Percentiles rank a stretch among this genome's conserved stretches.
Evolutionary conservation across 1,284 basidiomycete species (phyloP).

Genomic region (Ustilago crameri): DNA sequence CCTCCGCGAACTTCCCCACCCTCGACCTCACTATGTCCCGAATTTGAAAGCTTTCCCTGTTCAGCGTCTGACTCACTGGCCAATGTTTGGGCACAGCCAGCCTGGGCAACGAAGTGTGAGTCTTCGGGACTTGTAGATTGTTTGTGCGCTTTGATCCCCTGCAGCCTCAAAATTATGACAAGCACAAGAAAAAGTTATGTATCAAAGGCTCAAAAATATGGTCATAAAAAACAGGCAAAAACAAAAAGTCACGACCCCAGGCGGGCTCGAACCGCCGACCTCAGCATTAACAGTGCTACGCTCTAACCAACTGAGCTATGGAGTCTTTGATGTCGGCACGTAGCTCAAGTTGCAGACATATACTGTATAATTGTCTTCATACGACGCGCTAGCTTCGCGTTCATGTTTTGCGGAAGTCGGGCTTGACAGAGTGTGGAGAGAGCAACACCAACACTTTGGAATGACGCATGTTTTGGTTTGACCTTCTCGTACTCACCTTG

Average conservation of each 20-base stretch:
- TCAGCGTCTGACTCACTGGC: not conserved
- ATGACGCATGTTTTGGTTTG: not conserved
- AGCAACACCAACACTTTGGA: slow-evolving; percentile 9
- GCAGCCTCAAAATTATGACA: too few relatives aligned
- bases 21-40: not conserved
- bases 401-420: slow-evolving; percentile 5
- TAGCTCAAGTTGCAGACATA: not conserved
- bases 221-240: slow-evolving; percentile 1
- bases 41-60: not conserved
- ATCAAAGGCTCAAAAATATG: not conserved
- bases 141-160: too few relatives aligned
- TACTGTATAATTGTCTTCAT: too few relatives aligned
- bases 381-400: too few relatives aligned
- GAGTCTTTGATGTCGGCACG: slow-evolving; percentile 5
- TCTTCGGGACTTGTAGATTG: too few relatives aligned
- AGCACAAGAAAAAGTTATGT: not conserved
- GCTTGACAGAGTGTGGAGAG: slow-evolving; percentile 8
- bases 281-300: slow-evolving; percentile 61
- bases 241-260: slow-evolving; percentile 34
- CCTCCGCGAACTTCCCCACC: not conserved
- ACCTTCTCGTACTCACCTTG: not conserved
- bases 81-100: too few relatives aligned
- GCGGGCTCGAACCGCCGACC: slow-evolving; percentile 60
- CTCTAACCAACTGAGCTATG: slow-evolving; percentile 62
- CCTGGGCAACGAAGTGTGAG: too few relatives aligned